These are phyloP conservation scores for Chaetomium olivaceum DNA, from an alignment of 2,329 filamentous ascomycete genomes.

Conservation along the genomic window DNA sequence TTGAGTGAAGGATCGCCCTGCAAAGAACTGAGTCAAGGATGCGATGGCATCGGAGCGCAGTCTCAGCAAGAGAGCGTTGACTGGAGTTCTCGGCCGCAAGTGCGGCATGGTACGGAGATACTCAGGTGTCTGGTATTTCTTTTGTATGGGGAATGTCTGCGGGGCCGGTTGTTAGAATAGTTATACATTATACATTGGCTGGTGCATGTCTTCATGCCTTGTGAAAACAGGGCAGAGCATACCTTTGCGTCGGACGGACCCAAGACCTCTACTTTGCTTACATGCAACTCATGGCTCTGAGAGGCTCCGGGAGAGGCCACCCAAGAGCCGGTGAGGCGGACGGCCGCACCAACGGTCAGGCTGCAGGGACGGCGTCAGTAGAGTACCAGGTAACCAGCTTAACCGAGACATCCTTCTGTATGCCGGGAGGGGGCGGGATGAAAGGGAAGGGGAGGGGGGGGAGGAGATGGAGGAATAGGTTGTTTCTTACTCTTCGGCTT, in stretches of 20 bases:
- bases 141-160: constrained; percentile 89
- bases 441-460: neutral
- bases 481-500: constrained; percentile 66
- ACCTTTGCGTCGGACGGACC: constrained; percentile 80
- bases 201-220: neutral
- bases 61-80: constrained; percentile 77
- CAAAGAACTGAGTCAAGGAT: constrained; percentile 74
- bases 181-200: neutral
- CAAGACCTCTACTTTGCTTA: constrained; percentile 66
- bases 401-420: constrained; percentile 31
- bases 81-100: constrained; percentile 76
- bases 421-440: constrained; percentile 22
- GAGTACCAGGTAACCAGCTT: constrained; percentile 31
- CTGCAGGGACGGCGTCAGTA: constrained; percentile 50
- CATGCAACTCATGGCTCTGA: constrained; percentile 80
- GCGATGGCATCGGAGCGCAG: constrained; percentile 80
- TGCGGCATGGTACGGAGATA: constrained; percentile 88
- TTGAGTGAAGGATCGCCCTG: constrained; percentile 69
- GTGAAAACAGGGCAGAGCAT: constrained; percentile 31
- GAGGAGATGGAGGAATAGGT: constrained; percentile 3
- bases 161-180: constrained; percentile 10
- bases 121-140: constrained; percentile 90
- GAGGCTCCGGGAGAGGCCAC: constrained; percentile 65
- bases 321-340: constrained; percentile 78
- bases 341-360: constrained; percentile 77